Evolutionary conservation across 2,329 filamentous ascomycete genomes (phyloP).

Genomic region (Coniochaeta sp.): DNA sequence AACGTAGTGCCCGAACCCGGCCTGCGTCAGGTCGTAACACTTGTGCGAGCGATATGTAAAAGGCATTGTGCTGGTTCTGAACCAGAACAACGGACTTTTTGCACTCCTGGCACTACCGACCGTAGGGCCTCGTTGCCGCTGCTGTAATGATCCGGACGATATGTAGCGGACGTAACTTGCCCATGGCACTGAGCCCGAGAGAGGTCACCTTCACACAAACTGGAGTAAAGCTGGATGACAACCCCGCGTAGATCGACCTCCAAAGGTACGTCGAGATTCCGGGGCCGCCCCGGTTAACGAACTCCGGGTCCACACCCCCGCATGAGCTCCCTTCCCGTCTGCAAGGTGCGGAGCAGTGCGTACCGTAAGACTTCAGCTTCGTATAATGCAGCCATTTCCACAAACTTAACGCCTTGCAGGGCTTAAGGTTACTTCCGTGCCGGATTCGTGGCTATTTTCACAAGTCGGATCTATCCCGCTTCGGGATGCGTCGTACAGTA

Average conservation of each 20-base stretch:
- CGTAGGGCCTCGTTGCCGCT: not conserved
- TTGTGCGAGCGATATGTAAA: not conserved
- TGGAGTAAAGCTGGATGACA: not conserved
- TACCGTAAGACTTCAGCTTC: no score
- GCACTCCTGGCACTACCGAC: not conserved
- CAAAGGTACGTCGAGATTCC: not conserved
- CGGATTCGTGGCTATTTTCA: not conserved
- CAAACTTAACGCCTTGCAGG: not conserved
- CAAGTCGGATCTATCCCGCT: not conserved
- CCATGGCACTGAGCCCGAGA: not conserved
- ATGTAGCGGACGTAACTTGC: not conserved
- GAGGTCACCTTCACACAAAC: not conserved
- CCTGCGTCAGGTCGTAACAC: not conserved
- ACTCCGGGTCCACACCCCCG: not conserved
- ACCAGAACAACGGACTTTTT: not conserved
- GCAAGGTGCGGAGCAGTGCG: no score
- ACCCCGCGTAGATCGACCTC: not conserved
- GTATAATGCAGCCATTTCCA: not conserved
- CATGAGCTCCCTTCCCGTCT: not conserved
- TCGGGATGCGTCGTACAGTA: not conserved
- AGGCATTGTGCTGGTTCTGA: not conserved
- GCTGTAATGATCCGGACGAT: not conserved
- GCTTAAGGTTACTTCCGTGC: not conserved
- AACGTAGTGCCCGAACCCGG: not conserved
- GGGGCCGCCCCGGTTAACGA: not conserved